Base-by-base conservation (phyloP, 73 alveolate species). In the Uronychia binucleata region DNA sequence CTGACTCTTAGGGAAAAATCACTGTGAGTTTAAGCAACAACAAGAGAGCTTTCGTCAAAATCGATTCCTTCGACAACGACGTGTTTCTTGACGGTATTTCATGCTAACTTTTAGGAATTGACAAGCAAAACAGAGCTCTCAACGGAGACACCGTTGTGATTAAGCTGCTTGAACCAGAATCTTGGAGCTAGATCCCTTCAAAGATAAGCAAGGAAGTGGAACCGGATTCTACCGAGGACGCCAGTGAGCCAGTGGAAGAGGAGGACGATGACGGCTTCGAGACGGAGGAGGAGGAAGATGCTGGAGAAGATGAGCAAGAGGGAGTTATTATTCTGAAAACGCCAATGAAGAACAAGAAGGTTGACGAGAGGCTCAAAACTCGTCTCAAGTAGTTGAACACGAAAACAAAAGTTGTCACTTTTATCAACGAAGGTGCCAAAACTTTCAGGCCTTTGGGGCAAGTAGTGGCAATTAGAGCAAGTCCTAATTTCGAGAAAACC, bases 121-220 rank as follows among this genome's bases (percentile, higher is more conserved):
- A 30, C 28, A 34, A 35, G 11, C 81, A 82, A 77, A 88, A 88
- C 32, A 67, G 94, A 57, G 85, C 94, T 0, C 78, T 88, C 13
- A 90, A 88, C 58, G 84, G 94, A 31, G 94, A 88, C 67, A 77
- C 85, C 1, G 94, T 88, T 1, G 75, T 82, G 26, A 57, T 78
- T 30, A 25, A 28, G 27, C 86, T 85, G 30, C 31, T 57, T 26
- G 82, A 34, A 25, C 87, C 87, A 0, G 59, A 75, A 1, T 74
- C 26, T 28, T 86, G 87, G 80, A 32, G 46, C 28, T 58, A 26
- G 0, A 14, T 34, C 26, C 74, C 81, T 1, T 74, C 80, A 1
- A 78, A 75, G 11, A 30, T 34, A 27, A 75, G 58, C 14, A 84
- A 87, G 58, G 25, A 58, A 0, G 19, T 26, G 13, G 86, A 79